These are phyloP conservation scores for Monilinia fructicola DNA, from an alignment of 2,329 filamentous ascomycete species.

Conservation along the genomic window DNA sequence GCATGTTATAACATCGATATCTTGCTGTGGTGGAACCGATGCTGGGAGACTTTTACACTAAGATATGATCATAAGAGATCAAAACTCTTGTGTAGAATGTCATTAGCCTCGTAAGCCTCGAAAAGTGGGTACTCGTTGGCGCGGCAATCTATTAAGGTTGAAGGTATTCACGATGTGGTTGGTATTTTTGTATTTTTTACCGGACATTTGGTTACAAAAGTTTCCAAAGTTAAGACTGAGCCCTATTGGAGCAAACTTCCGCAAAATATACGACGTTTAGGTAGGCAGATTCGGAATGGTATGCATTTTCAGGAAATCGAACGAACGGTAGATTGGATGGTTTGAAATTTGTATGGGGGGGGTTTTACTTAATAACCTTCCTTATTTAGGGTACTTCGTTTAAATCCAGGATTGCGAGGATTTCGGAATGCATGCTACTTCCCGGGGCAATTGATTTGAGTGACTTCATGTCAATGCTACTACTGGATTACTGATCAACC, in stretches of 20 bases:
- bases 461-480: too few species aligned
- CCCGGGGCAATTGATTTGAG: too few species aligned
- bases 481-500: not conserved
- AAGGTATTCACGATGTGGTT: not conserved
- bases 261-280: not conserved
- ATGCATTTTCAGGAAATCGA: not conserved
- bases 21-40: not conserved
- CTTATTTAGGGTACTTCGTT: not conserved
- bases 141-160: slow-evolving; percentile 13
- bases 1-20: not conserved
- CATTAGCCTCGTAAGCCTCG: not conserved
- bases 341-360: not conserved
- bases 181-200: slow-evolving; percentile 6
- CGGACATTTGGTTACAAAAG: not conserved
- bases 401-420: not conserved
- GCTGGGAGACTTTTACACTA: not conserved
- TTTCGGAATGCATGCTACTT: not conserved
- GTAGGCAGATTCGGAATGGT: not conserved
- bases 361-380: not conserved
- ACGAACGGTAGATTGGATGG: not conserved
- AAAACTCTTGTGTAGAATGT: not conserved
- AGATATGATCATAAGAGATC: not conserved
- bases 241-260: not conserved
- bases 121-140: slow-evolving; percentile 5
- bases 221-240: not conserved